Percentiles rank a stretch among this genome's conserved stretches.
Conservation (phyloP, 305 asterid species). For the Fraxinus ornus region DNA sequence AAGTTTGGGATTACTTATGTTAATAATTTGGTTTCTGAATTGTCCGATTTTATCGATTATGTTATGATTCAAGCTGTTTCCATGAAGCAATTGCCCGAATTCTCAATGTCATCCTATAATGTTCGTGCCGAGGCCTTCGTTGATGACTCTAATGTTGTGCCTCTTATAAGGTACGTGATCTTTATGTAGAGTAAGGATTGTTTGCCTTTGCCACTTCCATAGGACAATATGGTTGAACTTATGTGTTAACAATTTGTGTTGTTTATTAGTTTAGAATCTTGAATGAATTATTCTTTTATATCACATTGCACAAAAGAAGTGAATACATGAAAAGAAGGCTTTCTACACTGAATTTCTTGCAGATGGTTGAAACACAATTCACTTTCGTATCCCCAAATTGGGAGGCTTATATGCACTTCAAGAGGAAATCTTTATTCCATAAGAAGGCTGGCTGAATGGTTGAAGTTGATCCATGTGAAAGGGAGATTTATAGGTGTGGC, state of each 20-base stretch:
- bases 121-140: conserved; percentile 58
- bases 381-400: conserved; percentile 84
- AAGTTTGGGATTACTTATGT: conserved; percentile 77
- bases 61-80: conserved; percentile 85
- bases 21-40: conserved; percentile 46
- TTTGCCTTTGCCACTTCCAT: not conserved
- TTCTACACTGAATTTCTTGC: conserved; percentile 19
- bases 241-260: not conserved
- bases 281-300: not conserved
- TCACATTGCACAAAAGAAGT: not conserved
- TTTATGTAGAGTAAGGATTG: not conserved
- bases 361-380: conserved; percentile 96
- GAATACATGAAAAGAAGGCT: not conserved
- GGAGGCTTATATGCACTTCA: conserved; percentile 68
- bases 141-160: conserved; percentile 64
- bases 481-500: conserved; percentile 84
- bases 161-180: conserved; percentile 64
- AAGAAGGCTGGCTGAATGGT: conserved; percentile 63
- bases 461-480: conserved; percentile 64
- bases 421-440: conserved; percentile 63
- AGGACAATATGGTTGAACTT: not conserved
- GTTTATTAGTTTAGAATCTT: conserved; percentile 8
- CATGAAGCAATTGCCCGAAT: conserved; percentile 65
- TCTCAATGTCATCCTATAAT: conserved; percentile 62
- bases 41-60: conserved; percentile 68